Conservation (phyloP, 75 land plant genomes). For the Pinus tabuliformis region DNA sequence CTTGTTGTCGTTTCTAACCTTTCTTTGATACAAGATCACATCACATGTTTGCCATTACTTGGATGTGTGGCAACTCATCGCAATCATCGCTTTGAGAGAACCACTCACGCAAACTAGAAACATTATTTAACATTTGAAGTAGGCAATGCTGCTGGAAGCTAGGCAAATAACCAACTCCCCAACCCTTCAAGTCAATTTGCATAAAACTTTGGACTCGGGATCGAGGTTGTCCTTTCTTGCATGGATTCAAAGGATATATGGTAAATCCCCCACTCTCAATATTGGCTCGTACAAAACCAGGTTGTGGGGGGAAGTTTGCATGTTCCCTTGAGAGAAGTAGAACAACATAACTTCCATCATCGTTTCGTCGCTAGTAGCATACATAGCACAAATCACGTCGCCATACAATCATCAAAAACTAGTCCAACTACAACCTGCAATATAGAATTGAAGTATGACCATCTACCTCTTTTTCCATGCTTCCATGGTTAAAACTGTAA, state of each 20-base stretch:
- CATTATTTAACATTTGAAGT: constrained; percentile 86
- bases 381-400: constrained; percentile 94
- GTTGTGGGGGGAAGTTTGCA: constrained; percentile 72
- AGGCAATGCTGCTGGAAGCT: constrained; percentile 82
- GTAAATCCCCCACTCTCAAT: constrained; percentile 94
- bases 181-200: constrained; percentile 92
- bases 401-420: constrained; percentile 87
- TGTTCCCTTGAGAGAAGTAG: constrained; percentile 85
- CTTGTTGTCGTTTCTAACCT: constrained; percentile 22
- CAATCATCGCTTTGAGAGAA: constrained; percentile 79
- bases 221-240: constrained; percentile 57
- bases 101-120: constrained; percentile 91
- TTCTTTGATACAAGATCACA: constrained; percentile 32
- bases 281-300: constrained; percentile 88
- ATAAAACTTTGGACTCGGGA: constrained; percentile 87
- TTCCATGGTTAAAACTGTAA: constrained; percentile 81
- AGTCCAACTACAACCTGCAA: constrained; percentile 79
- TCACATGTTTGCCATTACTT: constrained; percentile 61
- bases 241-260: constrained; percentile 71
- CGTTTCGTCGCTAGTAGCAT: constrained; percentile 92
- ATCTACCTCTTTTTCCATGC: constrained; percentile 86
- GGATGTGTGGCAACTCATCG: constrained; percentile 57
- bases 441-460: constrained; percentile 90
- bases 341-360: constrained; percentile 94
- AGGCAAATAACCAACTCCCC: constrained; percentile 68